A percentile compares a stretch with the other conserved stretches of the same genome.
phyloP scores from a whole-genome alignment of 257 asterid species.

The Anisodus acutangulus region DNA sequence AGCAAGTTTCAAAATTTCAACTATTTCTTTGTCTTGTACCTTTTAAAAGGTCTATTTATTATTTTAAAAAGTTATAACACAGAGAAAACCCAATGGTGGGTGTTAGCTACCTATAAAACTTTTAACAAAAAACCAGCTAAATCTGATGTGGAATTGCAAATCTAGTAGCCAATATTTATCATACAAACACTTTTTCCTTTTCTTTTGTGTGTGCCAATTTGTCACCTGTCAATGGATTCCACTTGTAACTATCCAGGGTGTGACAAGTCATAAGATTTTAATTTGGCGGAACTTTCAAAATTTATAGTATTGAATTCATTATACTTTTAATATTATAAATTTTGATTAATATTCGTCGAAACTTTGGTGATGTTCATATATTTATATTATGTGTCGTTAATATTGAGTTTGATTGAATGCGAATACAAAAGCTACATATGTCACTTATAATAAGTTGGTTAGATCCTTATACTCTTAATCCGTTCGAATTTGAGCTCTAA shows the following conservation, averaged over 20 bases:
- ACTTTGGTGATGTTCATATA: too few relatives aligned
- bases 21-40: neutral
- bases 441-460: neutral
- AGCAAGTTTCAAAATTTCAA: conserved; percentile 23
- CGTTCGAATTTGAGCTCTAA: fast-evolving
- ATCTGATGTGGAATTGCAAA: conserved; percentile 25
- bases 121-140: conserved; percentile 2
- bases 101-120: neutral
- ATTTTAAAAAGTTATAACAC: neutral
- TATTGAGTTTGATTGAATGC: neutral
- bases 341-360: too few relatives aligned
- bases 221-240: neutral
- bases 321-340: neutral
- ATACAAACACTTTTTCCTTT: neutral
- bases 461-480: neutral
- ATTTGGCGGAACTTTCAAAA: neutral
- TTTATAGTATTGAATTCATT: neutral
- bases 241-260: neutral
- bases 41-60: conserved; percentile 9
- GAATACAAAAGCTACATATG: neutral
- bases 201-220: neutral
- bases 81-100: neutral
- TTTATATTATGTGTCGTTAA: neutral
- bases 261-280: neutral
- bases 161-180: neutral